phyloP scores from a whole-genome alignment of 805 yeast genomes.

The Kluyveromyces aestuarii region DNA sequence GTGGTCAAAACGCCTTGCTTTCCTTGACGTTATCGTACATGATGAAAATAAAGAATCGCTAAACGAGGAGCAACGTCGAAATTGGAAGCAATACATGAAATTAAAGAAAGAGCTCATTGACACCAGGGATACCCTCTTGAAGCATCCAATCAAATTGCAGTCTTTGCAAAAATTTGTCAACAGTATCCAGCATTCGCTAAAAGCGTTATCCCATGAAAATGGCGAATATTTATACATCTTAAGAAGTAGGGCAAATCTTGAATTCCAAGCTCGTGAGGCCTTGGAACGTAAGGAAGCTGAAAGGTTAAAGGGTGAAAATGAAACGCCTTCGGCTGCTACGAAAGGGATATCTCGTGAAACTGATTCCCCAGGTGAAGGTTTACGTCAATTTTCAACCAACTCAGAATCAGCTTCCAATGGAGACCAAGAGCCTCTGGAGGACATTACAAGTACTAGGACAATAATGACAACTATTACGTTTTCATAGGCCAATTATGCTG shows the following conservation, averaged over 20 bases:
- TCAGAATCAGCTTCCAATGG: background rate
- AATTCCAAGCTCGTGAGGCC: conserved; percentile 46
- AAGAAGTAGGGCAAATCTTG: conserved; percentile 49
- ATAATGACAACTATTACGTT: background rate
- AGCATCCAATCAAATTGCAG: conserved; percentile 25
- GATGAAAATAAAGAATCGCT: conserved; percentile 24
- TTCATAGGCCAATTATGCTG: background rate
- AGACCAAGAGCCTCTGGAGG: background rate
- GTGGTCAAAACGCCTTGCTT: conserved; percentile 51
- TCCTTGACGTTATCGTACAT: conserved; percentile 24
- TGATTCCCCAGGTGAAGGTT: background rate
- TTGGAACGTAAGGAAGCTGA: conserved; percentile 23
- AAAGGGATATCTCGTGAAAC: background rate
- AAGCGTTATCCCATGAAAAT: conserved; percentile 46
- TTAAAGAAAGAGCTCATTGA: conserved; percentile 46
- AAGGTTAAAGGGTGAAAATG: background rate
- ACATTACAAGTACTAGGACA: background rate
- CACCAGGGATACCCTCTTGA: conserved; percentile 44
- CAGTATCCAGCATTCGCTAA: conserved; percentile 33
- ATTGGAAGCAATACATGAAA: conserved; percentile 53
- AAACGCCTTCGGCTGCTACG: background rate
- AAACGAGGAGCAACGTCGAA: conserved; percentile 22
- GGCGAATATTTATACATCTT: conserved; percentile 49
- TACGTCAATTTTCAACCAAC: background rate
- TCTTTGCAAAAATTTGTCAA: conserved; percentile 26